phyloP scores from a whole-genome alignment of 768 basidiomycete genomes.

The Candolleomyces aberdarensis region DNA sequence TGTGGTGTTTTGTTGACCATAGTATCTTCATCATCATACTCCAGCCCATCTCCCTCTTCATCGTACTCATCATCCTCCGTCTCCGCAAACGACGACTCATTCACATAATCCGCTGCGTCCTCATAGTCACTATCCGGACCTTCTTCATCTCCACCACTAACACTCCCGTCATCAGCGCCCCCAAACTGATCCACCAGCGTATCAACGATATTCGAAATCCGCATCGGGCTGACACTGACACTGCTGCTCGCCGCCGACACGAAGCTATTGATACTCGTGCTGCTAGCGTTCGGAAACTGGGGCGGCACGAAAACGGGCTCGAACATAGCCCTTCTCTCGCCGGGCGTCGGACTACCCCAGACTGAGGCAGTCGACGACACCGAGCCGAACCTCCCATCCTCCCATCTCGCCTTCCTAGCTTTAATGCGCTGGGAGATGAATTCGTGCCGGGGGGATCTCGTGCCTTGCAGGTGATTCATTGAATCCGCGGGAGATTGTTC shows the following conservation, averaged over 20 bases:
- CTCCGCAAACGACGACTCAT: constrained; percentile 7
- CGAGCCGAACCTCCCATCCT: constrained; percentile 8
- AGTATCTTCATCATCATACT: constrained; percentile 6
- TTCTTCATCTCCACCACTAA: not conserved
- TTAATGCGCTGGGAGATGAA: constrained; percentile 7
- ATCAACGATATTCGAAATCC: constrained; percentile 5
- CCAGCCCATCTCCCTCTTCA: constrained; percentile 1
- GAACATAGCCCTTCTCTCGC: not conserved
- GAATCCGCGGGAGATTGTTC: not conserved
- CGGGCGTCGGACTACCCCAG: not conserved
- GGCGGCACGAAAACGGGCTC: not conserved
- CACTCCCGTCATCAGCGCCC: not conserved
- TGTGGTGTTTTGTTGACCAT: constrained; percentile 5
- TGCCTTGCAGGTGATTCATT: not conserved
- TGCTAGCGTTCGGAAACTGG: not conserved
- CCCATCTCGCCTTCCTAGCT: constrained; percentile 4
- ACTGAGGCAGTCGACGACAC: not conserved
- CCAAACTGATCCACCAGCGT: constrained; percentile 6
- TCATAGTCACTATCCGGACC: constrained; percentile 8
- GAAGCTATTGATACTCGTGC: not conserved
- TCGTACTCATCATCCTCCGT: constrained; percentile 8
- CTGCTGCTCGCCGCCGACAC: not conserved
- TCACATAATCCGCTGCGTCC: constrained; percentile 7
- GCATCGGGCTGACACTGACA: not conserved
- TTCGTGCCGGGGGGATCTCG: constrained; percentile 3